phyloP scores from a whole-genome alignment of 768 basidiomycete genomes.

The Termitomyces sp. region DNA sequence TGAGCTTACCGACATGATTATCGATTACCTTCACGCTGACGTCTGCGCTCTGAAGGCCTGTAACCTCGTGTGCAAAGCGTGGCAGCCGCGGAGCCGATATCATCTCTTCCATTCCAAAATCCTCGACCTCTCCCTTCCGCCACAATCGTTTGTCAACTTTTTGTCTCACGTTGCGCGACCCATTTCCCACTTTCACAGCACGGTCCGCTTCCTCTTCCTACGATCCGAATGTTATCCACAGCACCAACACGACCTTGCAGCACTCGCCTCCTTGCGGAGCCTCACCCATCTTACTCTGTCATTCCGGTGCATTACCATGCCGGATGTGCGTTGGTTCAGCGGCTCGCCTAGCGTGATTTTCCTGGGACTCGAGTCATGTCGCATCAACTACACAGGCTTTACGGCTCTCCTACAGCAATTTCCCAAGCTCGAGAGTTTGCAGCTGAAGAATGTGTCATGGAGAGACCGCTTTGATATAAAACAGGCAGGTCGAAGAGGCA shows the following conservation, averaged over 20 bases:
- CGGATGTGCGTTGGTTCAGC: slow-evolving; percentile 7
- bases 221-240: neutral
- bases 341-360: neutral
- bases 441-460: slow-evolving; percentile 6
- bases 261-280: slow-evolving; percentile 2
- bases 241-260: neutral
- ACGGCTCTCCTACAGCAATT: slow-evolving; percentile 1
- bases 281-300: neutral
- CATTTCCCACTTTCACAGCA: slow-evolving; percentile 2
- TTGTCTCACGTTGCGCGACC: slow-evolving; percentile 1
- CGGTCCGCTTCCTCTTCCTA: slow-evolving; percentile 1
- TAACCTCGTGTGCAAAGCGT: slow-evolving; percentile 7
- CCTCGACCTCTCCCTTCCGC: slow-evolving; percentile 10
- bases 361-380: neutral
- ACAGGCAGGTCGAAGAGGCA: neutral
- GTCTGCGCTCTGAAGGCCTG: slow-evolving; percentile 5
- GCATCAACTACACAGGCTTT: slow-evolving; percentile 4
- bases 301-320: slow-evolving; percentile 3
- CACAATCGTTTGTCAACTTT: neutral
- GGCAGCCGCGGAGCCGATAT: slow-evolving; percentile 1
- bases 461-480: slow-evolving; percentile 1
- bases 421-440: slow-evolving; percentile 1
- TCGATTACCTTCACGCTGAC: slow-evolving; percentile 6
- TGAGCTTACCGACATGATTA: slow-evolving; percentile 5
- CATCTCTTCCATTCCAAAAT: slow-evolving; percentile 6